phyloP scores from a whole-genome alignment of 768 basidiomycete genomes.

The Bullera alba region DNA sequence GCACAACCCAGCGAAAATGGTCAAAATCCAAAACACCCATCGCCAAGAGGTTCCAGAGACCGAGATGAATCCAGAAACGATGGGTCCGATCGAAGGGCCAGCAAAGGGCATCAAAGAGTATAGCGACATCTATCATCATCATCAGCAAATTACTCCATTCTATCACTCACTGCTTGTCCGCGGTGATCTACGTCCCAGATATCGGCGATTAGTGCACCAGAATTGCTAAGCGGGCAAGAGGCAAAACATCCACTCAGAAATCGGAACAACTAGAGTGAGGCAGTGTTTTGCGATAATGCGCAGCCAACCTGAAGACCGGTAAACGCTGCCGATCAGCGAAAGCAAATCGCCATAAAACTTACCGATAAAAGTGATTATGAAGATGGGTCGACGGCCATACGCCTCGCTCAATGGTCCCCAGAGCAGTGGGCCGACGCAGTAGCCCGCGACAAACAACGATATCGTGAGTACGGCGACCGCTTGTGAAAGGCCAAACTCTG shows the following conservation, averaged over 20 bases:
- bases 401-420: conserved; percentile 45
- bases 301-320: conserved; percentile 45
- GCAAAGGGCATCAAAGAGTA: conserved; percentile 47
- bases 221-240: conserved; percentile 47
- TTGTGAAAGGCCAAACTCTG: conserved; percentile 35
- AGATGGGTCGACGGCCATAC: conserved; percentile 46
- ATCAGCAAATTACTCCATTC: no score
- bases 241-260: conserved; percentile 48
- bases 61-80: conserved; percentile 45
- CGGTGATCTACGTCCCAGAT: conserved; percentile 46
- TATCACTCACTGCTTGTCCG: conserved; percentile 45
- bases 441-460: conserved; percentile 42
- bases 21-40: conserved; percentile 45
- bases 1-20: conserved; percentile 43
- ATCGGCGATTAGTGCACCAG: conserved; percentile 47
- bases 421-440: conserved; percentile 45
- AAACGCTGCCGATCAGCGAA: conserved; percentile 19
- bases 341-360: no score
- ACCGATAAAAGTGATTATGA: conserved; percentile 44
- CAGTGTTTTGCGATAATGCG: conserved; percentile 47
- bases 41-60: conserved; percentile 40
- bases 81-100: conserved; percentile 45
- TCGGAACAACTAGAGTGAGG: conserved; percentile 47
- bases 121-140: conserved; percentile 10
- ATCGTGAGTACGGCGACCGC: conserved; percentile 41